phyloP scores from a whole-genome alignment of 2,329 filamentous ascomycete genomes.

The Aspergillus ochraceus region DNA sequence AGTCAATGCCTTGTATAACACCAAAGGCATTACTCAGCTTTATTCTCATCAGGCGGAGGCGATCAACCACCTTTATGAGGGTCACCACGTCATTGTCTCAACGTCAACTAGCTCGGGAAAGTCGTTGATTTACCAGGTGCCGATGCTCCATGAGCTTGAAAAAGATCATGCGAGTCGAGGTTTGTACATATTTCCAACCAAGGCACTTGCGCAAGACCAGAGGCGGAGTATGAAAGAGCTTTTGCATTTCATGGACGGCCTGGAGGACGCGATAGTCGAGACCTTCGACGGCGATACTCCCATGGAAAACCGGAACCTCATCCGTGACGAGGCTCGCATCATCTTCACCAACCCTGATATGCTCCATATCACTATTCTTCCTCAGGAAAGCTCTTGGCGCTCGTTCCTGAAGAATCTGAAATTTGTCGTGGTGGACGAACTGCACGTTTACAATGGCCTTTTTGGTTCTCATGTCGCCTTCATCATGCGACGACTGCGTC shows the following conservation, averaged over 20 bases:
- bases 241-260: constrained; percentile 72
- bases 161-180: constrained; percentile 73
- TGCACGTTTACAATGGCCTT: constrained; percentile 95
- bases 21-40: constrained; percentile 78
- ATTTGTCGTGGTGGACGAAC: constrained; percentile 86
- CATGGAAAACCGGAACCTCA: constrained; percentile 72
- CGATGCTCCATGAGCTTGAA: constrained; percentile 84
- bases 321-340: constrained; percentile 84
- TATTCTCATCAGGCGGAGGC: constrained; percentile 93
- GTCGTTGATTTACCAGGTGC: constrained; percentile 95
- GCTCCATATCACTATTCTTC: constrained; percentile 90
- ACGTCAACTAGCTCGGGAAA: constrained; percentile 97
- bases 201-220: constrained; percentile 94
- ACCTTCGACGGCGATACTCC: constrained; percentile 96
- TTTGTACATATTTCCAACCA: constrained; percentile 98
- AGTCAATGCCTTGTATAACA: constrained; percentile 96
- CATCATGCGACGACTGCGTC: constrained; percentile 84
- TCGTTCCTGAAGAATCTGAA: constrained; percentile 83
- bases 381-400: constrained; percentile 87
- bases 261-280: constrained; percentile 77
- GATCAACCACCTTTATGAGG: constrained; percentile 81
- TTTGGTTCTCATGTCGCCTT: constrained; percentile 93
- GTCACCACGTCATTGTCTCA: constrained; percentile 84
- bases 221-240: constrained; percentile 83
- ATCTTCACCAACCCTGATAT: constrained; percentile 99